Evolutionary conservation across 805 yeast species (phyloP).

Genomic region (Teunomyces barrocoloradensis): DNA sequence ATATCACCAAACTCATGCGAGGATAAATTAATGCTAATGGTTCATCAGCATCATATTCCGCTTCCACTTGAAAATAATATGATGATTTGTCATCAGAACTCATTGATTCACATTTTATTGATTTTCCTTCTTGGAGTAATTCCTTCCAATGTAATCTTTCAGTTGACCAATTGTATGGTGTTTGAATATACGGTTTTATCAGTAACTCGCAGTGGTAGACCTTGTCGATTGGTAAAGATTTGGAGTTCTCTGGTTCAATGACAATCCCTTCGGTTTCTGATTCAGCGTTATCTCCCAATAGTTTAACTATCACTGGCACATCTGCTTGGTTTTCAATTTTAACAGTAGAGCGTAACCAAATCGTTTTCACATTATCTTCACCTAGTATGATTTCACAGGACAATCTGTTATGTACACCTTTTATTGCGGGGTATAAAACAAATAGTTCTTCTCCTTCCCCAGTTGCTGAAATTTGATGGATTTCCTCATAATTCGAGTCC

Average conservation of each 20-base stretch:
- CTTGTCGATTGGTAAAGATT: constrained; percentile 71
- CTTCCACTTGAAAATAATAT: constrained; percentile 72
- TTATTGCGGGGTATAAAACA: constrained; percentile 58
- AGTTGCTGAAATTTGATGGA: constrained; percentile 61
- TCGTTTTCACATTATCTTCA: constrained; percentile 74
- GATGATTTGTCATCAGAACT: constrained; percentile 38
- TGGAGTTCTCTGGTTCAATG: constrained; percentile 54
- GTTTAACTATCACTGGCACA: constrained; percentile 53
- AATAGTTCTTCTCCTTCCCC: constrained; percentile 82
- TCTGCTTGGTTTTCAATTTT: constrained; percentile 59
- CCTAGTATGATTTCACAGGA: constrained; percentile 68
- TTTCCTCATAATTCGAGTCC: constrained; percentile 53
- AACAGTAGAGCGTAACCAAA: constrained; percentile 75
- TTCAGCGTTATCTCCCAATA: constrained; percentile 30
- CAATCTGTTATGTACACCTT: constrained; percentile 69
- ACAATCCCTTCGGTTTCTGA: constrained; percentile 22
- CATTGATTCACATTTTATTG: constrained; percentile 58
- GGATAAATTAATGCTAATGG: constrained; percentile 78
- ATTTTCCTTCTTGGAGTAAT: constrained; percentile 46
- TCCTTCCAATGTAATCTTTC: constrained; percentile 65
- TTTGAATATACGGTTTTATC: constrained; percentile 60
- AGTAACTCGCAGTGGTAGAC: constrained; percentile 59
- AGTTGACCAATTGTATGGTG: constrained; percentile 66
- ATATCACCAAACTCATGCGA: constrained; percentile 69
- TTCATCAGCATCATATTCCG: constrained; percentile 60